Percentiles rank a stretch among this genome's conserved stretches.
Conservation (phyloP, 768 basidiomycete genomes). For the Neoboletus brunneissimus region DNA sequence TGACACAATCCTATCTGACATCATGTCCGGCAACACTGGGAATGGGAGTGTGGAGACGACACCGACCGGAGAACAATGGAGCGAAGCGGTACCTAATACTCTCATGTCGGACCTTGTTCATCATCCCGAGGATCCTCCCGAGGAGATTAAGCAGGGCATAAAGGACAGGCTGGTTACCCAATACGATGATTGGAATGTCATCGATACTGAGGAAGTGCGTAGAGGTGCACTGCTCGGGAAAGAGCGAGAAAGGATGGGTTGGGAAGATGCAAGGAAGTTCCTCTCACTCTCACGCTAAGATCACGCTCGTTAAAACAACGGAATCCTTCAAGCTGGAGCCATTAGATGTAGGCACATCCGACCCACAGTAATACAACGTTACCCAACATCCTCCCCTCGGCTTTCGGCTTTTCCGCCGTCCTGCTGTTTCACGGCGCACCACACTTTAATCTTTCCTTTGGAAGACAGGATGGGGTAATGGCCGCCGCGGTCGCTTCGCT, state of each 20-base stretch:
- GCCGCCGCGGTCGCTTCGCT: slow-evolving; percentile 24
- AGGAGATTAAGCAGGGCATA: slow-evolving; percentile 44
- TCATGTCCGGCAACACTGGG: slow-evolving; percentile 20
- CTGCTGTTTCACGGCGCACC: not conserved
- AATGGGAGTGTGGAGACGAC: slow-evolving; percentile 17
- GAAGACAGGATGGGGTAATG: slow-evolving; percentile 32
- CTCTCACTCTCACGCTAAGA: slow-evolving; percentile 14
- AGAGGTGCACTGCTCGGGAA: slow-evolving; percentile 58
- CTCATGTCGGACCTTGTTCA: slow-evolving; percentile 38
- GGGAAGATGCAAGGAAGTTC: slow-evolving; percentile 52
- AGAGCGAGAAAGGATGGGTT: slow-evolving; percentile 74
- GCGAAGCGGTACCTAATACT: not conserved
- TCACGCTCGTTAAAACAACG: slow-evolving; percentile 2
- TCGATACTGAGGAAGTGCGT: slow-evolving; percentile 70
- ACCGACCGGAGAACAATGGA: slow-evolving; percentile 6
- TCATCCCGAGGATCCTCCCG: slow-evolving; percentile 45
- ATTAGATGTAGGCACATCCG: slow-evolving; percentile 5
- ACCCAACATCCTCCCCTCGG: not conserved
- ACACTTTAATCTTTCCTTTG: slow-evolving; percentile 17
- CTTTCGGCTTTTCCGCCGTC: not conserved
- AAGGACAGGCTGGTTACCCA: slow-evolving; percentile 46
- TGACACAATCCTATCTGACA: slow-evolving; percentile 65
- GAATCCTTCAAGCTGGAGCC: not conserved
- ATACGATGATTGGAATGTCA: slow-evolving; percentile 71
- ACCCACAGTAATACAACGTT: slow-evolving; percentile 11